A percentile compares a stretch with the other conserved stretches of the same genome.
Conservation (phyloP, 768 basidiomycete genomes). For the Leccinellum rugosiceps region DNA sequence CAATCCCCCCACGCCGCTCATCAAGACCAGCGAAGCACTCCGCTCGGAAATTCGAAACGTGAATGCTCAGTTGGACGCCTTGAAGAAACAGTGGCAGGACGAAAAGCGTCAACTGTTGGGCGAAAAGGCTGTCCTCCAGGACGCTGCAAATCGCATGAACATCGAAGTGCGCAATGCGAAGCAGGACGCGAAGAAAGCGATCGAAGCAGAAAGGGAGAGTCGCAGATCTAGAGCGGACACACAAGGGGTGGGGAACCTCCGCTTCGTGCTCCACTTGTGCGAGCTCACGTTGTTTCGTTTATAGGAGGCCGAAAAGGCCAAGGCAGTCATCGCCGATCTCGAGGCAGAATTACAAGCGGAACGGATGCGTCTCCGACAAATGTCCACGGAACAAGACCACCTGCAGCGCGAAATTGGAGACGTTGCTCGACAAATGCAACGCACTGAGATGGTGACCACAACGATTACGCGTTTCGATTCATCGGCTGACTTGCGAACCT, state of each 20-base stretch:
- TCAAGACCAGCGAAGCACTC: conserved; percentile 63
- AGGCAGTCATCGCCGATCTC: conserved; percentile 59
- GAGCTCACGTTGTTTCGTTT: not conserved
- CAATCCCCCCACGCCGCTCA: conserved; percentile 67
- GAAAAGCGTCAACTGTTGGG: conserved; percentile 61
- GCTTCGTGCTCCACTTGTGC: not conserved
- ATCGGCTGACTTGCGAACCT: conserved; percentile 3
- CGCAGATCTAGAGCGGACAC: conserved; percentile 48
- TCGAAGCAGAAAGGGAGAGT: conserved; percentile 49
- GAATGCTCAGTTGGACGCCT: conserved; percentile 56
- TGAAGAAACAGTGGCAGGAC: conserved; percentile 70
- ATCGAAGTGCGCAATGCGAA: conserved; percentile 55
- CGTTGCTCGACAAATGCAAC: conserved; percentile 58
- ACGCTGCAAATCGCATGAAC: conserved; percentile 65
- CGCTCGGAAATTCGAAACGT: conserved; percentile 57
- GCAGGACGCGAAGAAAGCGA: conserved; percentile 52
- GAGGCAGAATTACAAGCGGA: conserved; percentile 72
- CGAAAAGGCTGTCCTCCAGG: conserved; percentile 71
- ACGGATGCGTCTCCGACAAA: conserved; percentile 57
- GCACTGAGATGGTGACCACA: conserved; percentile 62
- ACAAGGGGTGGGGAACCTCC: conserved; percentile 46
- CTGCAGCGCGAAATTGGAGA: conserved; percentile 64
- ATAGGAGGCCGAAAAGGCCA: conserved; percentile 73
- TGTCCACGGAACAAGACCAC: conserved; percentile 61
- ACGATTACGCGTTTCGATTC: not conserved